phyloP scores from a whole-genome alignment of 169 alveolate species.

The Plasmodium inui region DNA sequence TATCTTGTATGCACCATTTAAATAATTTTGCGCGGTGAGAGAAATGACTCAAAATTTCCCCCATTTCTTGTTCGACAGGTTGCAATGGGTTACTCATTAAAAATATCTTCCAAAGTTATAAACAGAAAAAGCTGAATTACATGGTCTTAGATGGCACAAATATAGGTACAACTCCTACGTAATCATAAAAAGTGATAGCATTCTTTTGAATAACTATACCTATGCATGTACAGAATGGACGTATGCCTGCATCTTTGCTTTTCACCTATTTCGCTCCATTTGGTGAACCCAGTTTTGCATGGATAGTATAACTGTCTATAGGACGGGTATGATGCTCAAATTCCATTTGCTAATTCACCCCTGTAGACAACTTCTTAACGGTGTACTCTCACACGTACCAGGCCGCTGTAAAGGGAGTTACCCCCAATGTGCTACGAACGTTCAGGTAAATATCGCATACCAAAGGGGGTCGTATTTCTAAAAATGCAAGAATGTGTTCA shows the following conservation, averaged over 20 bases:
- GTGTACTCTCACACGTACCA: conserved; percentile 66
- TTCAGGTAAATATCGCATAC: conserved; percentile 33
- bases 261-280: background rate
- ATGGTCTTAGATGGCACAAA: conserved; percentile 70
- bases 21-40: background rate
- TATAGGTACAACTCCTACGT: conserved; percentile 42
- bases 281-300: background rate
- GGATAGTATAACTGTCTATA: background rate
- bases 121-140: conserved; percentile 40
- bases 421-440: conserved; percentile 38
- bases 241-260: background rate
- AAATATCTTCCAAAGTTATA: conserved; percentile 53
- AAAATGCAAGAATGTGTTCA: background rate
- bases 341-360: background rate
- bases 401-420: conserved; percentile 53
- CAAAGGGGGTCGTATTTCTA: background rate
- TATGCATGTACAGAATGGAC: background rate
- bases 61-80: conserved; percentile 18
- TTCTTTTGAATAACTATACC: background rate
- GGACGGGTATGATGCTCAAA: background rate
- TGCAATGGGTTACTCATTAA: conserved; percentile 67
- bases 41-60: background rate
- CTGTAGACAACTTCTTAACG: conserved; percentile 49
- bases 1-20: background rate
- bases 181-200: background rate